Evolutionary conservation across 768 basidiomycete genomes (phyloP).

Genomic region (Kwoniella newhampshirensis): DNA sequence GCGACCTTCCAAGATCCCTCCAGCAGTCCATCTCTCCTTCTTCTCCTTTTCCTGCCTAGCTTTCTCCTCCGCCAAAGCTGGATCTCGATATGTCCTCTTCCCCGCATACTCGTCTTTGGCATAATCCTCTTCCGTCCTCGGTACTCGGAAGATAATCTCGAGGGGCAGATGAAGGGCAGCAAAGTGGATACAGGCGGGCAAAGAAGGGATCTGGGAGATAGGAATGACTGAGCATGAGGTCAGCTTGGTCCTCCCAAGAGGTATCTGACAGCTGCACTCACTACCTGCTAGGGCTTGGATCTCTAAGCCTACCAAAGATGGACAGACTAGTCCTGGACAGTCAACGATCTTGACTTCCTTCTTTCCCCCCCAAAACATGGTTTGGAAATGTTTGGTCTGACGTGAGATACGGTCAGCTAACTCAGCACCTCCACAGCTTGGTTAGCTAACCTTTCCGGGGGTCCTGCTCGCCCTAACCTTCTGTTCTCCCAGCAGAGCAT

Average conservation of each 20-base stretch:
- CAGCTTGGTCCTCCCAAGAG: background rate
- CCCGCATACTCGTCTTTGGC: slow-evolving; percentile 57
- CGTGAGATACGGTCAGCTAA: background rate
- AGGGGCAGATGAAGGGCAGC: slow-evolving; percentile 70
- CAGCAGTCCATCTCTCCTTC: slow-evolving; percentile 69
- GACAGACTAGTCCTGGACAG: slow-evolving; percentile 96
- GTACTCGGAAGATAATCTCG: slow-evolving; percentile 66
- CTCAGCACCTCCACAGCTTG: background rate
- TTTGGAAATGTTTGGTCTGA: slow-evolving; percentile 99
- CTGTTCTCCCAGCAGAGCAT: slow-evolving; percentile 91
- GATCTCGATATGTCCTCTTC: slow-evolving; percentile 67
- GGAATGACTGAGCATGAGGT: slow-evolving; percentile 72
- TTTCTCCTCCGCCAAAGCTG: slow-evolving; percentile 44
- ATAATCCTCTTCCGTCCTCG: slow-evolving; percentile 57
- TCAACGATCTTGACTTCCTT: slow-evolving; percentile 84
- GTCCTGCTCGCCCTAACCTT: slow-evolving; percentile 63
- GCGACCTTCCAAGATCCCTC: slow-evolving; percentile 76
- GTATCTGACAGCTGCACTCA: slow-evolving; percentile 21
- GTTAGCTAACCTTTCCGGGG: slow-evolving; percentile 49
- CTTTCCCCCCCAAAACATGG: slow-evolving; percentile 73
- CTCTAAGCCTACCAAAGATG: slow-evolving; percentile 54
- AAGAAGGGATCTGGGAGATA: slow-evolving; percentile 74
- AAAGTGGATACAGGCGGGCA: slow-evolving; percentile 65
- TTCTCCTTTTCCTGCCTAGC: slow-evolving; percentile 29
- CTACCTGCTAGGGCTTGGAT: slow-evolving; percentile 48